These are phyloP conservation scores for Aspergillus versicolor DNA, from an alignment of 2,329 filamentous ascomycete species.

Conservation along the genomic window DNA sequence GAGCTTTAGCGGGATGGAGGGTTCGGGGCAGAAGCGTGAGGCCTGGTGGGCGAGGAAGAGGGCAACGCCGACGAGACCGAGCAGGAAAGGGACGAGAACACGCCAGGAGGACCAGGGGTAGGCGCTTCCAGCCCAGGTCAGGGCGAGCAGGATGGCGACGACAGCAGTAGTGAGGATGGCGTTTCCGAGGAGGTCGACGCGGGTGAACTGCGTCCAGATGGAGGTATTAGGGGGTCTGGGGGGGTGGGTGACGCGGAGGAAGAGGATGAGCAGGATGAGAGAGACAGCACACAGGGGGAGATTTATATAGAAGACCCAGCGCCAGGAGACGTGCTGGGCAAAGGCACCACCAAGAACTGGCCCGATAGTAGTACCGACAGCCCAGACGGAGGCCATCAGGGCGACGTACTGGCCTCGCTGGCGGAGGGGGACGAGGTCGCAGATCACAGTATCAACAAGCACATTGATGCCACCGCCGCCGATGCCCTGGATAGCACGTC, in stretches of 20 bases:
- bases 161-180: constrained; percentile 14
- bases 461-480: constrained; percentile 44
- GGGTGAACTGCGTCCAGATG: neutral
- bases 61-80: constrained; percentile 46
- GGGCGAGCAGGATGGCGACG: constrained; percentile 13
- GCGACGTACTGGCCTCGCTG: constrained; percentile 26
- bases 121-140: constrained; percentile 21
- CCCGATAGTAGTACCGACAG: constrained; percentile 23
- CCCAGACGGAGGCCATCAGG: constrained; percentile 22
- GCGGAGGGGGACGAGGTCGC: constrained; percentile 37
- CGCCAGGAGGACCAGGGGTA: constrained; percentile 56
- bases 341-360: constrained; percentile 32
- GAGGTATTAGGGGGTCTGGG: neutral
- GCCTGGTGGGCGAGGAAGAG: neutral
- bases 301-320: constrained; percentile 32
- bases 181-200: constrained; percentile 17
- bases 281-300: constrained; percentile 25
- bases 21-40: neutral
- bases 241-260: neutral
- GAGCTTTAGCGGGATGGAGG: neutral
- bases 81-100: constrained; percentile 56
- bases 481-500: constrained; percentile 43
- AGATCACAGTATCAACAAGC: constrained; percentile 39
- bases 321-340: constrained; percentile 22
- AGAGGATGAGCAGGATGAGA: constrained; percentile 12